phyloP scores from a whole-genome alignment of 83 land plant species.

The Isoetes engelmannii region DNA sequence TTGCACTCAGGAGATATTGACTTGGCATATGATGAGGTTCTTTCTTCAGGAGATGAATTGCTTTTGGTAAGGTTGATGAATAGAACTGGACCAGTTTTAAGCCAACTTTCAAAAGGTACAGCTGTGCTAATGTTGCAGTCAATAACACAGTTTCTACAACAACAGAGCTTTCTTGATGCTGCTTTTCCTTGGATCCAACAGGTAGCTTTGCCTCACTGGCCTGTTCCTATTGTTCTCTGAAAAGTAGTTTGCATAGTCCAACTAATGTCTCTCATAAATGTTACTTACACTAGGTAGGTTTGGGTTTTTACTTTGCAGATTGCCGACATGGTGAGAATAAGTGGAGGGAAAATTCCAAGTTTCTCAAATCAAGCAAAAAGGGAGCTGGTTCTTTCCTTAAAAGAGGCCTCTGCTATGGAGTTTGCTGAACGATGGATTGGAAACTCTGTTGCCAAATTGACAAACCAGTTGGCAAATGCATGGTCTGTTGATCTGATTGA shows the following conservation, averaged over 20 bases:
- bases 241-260: neutral
- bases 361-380: conserved; percentile 58
- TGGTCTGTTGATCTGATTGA: conserved; percentile 58
- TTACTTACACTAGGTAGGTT: neutral
- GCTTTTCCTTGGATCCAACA: conserved; percentile 84
- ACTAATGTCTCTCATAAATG: neutral
- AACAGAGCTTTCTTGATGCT: conserved; percentile 74
- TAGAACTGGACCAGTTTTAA: conserved; percentile 78
- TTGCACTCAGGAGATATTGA: conserved; percentile 81
- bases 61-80: conserved; percentile 86
- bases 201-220: conserved; percentile 34
- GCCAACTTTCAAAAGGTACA: conserved; percentile 62
- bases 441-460: conserved; percentile 59
- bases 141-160: conserved; percentile 59
- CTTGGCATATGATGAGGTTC: conserved; percentile 73
- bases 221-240: neutral
- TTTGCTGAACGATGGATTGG: conserved; percentile 86
- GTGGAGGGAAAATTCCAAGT: conserved; percentile 54
- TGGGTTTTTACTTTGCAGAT: conserved; percentile 42
- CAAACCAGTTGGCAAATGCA: conserved; percentile 61
- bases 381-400: conserved; percentile 58
- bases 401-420: conserved; percentile 63
- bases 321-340: conserved; percentile 57
- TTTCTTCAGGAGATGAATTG: conserved; percentile 71
- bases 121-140: conserved; percentile 59